Percentiles rank a stretch among this genome's conserved stretches.
phyloP scores from a whole-genome alignment of 2,329 filamentous ascomycete genomes.

The Didymella pinodella region DNA sequence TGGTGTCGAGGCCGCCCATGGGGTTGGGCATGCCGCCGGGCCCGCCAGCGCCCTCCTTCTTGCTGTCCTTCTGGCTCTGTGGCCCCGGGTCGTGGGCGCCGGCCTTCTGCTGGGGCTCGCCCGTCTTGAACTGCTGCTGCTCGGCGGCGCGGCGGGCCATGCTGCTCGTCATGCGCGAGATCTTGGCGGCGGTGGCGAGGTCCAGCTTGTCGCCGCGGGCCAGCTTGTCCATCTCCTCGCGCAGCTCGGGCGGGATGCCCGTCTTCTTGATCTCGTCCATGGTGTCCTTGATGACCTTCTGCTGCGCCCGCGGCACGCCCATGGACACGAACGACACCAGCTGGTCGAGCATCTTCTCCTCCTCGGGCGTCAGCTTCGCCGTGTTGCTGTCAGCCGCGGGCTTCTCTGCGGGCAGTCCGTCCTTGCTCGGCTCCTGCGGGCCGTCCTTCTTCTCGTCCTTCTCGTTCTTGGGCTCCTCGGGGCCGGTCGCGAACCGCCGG shows the following conservation, averaged over 20 bases:
- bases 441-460: slow-evolving; percentile 42
- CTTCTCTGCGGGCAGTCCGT: slow-evolving; percentile 50
- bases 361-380: slow-evolving; percentile 61
- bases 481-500: slow-evolving; percentile 53
- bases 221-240: slow-evolving; percentile 67
- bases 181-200: slow-evolving; percentile 66
- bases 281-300: slow-evolving; percentile 65
- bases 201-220: slow-evolving; percentile 59
- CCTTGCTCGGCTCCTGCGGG: slow-evolving; percentile 47
- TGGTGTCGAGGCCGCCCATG: slow-evolving; percentile 58
- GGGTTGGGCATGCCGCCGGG: slow-evolving; percentile 21
- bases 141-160: slow-evolving; percentile 63
- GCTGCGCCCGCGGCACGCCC: slow-evolving; percentile 69
- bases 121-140: slow-evolving; percentile 35
- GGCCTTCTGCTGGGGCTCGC: slow-evolving; percentile 53
- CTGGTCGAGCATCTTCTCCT: slow-evolving; percentile 66
- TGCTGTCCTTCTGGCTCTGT: slow-evolving; percentile 45
- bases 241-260: slow-evolving; percentile 74
- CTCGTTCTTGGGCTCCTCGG: slow-evolving; percentile 45
- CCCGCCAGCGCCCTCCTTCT: slow-evolving; percentile 37
- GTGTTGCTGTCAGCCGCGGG: slow-evolving; percentile 52
- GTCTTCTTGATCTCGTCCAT: slow-evolving; percentile 70
- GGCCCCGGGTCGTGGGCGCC: slow-evolving; percentile 56
- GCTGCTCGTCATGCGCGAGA: slow-evolving; percentile 64
- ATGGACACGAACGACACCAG: slow-evolving; percentile 65